Evolutionary conservation across 106 monocot genomes (phyloP).

Genomic region (Dendrobium officinale): DNA sequence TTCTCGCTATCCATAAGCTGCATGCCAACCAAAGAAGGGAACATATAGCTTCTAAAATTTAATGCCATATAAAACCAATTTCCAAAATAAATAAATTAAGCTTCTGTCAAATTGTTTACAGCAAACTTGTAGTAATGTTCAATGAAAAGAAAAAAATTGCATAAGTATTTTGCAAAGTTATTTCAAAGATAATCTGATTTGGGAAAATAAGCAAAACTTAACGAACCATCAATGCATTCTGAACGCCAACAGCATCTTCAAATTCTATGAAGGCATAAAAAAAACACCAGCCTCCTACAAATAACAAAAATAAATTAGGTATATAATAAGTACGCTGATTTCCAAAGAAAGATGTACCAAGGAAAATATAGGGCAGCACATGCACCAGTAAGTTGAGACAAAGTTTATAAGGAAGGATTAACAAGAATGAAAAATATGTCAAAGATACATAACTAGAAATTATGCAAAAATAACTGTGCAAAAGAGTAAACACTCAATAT

Average conservation of each 20-base stretch:
- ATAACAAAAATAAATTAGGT: not conserved
- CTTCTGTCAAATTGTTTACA: too few species aligned
- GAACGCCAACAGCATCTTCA: slow-evolving; percentile 54
- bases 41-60: too few species aligned
- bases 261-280: slow-evolving; percentile 80
- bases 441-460: not conserved
- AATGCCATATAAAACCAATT: too few species aligned
- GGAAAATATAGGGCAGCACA: too few species aligned
- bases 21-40: too few species aligned
- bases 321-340: not conserved
- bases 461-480: not conserved
- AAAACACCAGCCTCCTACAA: slow-evolving; percentile 67
- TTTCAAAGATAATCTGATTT: not conserved
- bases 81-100: too few species aligned
- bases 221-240: slow-evolving; percentile 76
- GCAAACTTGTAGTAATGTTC: too few species aligned
- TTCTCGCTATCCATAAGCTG: too few species aligned
- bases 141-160: not conserved
- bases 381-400: too few species aligned
- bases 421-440: too few species aligned
- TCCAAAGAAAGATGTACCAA: not conserved
- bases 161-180: not conserved
- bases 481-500: not conserved
- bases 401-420: too few species aligned
- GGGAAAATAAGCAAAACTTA: not conserved